phyloP scores from a whole-genome alignment of 306 rosid genomes.

The Dryas octopetala region DNA sequence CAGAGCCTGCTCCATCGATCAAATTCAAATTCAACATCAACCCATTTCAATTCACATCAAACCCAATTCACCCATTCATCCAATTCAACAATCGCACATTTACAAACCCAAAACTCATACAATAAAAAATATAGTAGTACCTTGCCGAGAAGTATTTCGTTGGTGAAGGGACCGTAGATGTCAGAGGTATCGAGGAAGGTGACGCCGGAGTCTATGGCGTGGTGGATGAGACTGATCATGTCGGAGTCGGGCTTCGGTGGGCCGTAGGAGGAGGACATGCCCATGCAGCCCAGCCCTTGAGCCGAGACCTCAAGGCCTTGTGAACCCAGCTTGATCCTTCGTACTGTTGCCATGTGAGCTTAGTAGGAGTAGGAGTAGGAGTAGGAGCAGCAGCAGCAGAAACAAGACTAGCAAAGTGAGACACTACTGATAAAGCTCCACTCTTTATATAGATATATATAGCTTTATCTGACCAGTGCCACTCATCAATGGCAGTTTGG shows the following conservation, averaged over 20 bases:
- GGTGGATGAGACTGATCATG: conserved; percentile 65
- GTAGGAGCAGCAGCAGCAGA: neutral
- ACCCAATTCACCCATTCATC: neutral
- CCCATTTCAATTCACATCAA: neutral
- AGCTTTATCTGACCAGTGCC: no score
- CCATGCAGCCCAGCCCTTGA: conserved; percentile 74
- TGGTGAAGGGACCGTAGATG: conserved; percentile 58
- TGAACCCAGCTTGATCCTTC: conserved; percentile 63
- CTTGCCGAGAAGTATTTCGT: conserved; percentile 61
- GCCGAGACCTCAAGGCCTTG: conserved; percentile 57
- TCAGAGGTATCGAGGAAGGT: conserved; percentile 71
- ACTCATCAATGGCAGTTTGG: no score
- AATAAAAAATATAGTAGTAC: conserved; percentile 2
- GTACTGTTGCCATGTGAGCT: conserved; percentile 33
- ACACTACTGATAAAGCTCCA: no score
- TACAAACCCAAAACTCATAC: neutral
- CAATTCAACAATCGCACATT: neutral
- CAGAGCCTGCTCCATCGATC: conserved; percentile 29
- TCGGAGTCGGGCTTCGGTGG: conserved; percentile 63
- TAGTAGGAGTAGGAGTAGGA: neutral
- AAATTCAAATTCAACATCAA: neutral
- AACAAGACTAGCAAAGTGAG: no score
- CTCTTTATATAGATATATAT: no score
- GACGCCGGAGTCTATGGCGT: conserved; percentile 53
- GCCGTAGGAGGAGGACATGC: conserved; percentile 65